Evolutionary conservation across 1,284 basidiomycete species (phyloP).

Genomic region (Apiotrichum gracile): DNA sequence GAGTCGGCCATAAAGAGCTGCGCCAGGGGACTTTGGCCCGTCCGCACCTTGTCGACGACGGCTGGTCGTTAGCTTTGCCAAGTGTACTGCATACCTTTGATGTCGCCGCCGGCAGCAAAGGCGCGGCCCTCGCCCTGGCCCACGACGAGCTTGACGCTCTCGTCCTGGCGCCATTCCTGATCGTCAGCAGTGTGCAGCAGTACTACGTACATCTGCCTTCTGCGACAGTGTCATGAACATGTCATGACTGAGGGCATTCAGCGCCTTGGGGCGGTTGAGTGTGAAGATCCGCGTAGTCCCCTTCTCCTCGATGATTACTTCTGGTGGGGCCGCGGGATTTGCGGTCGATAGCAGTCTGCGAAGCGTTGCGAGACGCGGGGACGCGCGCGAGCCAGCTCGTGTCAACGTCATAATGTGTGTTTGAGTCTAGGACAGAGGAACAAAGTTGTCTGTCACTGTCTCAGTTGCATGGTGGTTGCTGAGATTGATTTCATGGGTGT

Average conservation of each 20-base stretch:
- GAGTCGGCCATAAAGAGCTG: conserved; percentile 79
- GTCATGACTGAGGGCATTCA: conserved; percentile 75
- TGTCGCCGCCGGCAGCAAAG: conserved; percentile 9
- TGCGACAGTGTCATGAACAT: conserved; percentile 72
- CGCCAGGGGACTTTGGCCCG: conserved; percentile 46
- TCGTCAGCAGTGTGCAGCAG: conserved; percentile 48
- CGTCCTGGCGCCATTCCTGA: conserved; percentile 49
- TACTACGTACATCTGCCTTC: conserved; percentile 26
- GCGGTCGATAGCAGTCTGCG: too few species aligned
- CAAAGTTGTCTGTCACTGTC: too few species aligned
- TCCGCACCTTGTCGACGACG: background rate
- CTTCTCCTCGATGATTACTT: conserved; percentile 1
- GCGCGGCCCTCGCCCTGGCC: conserved; percentile 7
- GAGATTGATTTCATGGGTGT: too few species aligned
- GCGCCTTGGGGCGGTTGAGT: conserved; percentile 66
- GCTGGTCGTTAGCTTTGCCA: background rate
- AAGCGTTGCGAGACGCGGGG: too few species aligned
- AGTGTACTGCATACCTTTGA: conserved; percentile 2
- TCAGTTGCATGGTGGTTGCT: too few species aligned
- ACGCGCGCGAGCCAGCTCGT: too few species aligned
- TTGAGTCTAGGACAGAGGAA: too few species aligned
- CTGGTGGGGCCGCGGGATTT: too few species aligned
- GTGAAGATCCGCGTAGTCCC: conserved; percentile 5
- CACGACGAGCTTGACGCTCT: conserved; percentile 1
- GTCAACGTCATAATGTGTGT: too few species aligned